Evolutionary conservation across 228 moss, liverwort and hornwort species (phyloP).

Genomic region (Sphagnum magellanicum): DNA sequence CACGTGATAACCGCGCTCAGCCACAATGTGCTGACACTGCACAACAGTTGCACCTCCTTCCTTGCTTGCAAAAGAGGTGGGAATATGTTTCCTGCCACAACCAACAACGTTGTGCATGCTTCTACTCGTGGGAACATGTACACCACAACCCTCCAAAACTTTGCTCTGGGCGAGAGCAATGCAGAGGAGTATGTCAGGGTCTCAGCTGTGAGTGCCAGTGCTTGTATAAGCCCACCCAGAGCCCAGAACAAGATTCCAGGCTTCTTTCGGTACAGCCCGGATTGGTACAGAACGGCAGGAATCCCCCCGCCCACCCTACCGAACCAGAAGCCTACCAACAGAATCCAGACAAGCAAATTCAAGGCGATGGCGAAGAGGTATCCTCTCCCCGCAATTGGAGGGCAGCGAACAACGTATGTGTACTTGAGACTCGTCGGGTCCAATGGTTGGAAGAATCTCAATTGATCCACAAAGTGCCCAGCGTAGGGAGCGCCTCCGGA

Average conservation of each 20-base stretch:
- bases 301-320: neutral
- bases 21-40: neutral
- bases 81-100: neutral
- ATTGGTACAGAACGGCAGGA: neutral
- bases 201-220: neutral
- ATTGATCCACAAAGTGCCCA: neutral
- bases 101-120: neutral
- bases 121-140: neutral
- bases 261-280: neutral
- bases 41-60: neutral
- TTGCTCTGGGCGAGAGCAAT: neutral
- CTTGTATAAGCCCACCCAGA: neutral
- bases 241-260: neutral
- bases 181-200: neutral
- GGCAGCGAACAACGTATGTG: neutral
- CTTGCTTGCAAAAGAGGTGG: neutral
- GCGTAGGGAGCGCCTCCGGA: neutral
- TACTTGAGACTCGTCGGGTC: neutral
- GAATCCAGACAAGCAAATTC: neutral
- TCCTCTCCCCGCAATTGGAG: neutral
- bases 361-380: neutral
- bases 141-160: neutral
- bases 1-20: neutral
- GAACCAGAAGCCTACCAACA: neutral
- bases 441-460: neutral